Evolutionary conservation across 1,284 basidiomycete genomes (phyloP).

Genomic region (Leccinum variabile): DNA sequence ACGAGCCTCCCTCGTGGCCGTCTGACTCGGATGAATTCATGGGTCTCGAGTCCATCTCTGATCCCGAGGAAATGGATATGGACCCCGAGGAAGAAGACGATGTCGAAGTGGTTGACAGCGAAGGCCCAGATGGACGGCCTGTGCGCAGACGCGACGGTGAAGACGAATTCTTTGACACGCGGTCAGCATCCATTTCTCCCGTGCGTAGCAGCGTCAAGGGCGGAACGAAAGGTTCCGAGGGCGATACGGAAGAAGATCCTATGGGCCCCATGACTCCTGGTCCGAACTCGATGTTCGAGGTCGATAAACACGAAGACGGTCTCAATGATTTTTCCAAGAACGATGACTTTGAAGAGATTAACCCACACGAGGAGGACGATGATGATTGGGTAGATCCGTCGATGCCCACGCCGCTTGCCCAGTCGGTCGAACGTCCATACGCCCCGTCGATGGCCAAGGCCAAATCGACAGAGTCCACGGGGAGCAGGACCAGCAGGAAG

Average conservation of each 20-base stretch:
- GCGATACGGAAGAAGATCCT: slow-evolving; percentile 66
- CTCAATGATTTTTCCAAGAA: slow-evolving; percentile 20
- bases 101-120: slow-evolving; percentile 30
- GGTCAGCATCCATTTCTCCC: slow-evolving; percentile 42
- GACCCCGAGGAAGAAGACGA: slow-evolving; percentile 45
- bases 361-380: slow-evolving; percentile 37
- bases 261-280: slow-evolving; percentile 66
- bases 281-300: slow-evolving; percentile 48
- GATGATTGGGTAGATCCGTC: slow-evolving; percentile 66
- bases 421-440: slow-evolving; percentile 35
- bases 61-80: slow-evolving; percentile 67
- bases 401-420: slow-evolving; percentile 38
- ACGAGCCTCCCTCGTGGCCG: slow-evolving; percentile 83
- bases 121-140: slow-evolving; percentile 18
- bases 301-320: slow-evolving; percentile 26
- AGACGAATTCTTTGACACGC: slow-evolving; percentile 50
- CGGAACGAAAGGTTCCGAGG: slow-evolving; percentile 47
- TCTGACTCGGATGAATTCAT: slow-evolving; percentile 72
- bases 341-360: slow-evolving; percentile 37
- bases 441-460: slow-evolving; percentile 34
- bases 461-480: slow-evolving; percentile 33
- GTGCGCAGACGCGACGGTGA: slow-evolving; percentile 31
- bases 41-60: slow-evolving; percentile 78
- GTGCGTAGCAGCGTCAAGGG: slow-evolving; percentile 39
- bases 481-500: slow-evolving; percentile 27